Evolutionary conservation across 23 red algal species (phyloP).

Genomic region (Gracilaria gracilis): DNA sequence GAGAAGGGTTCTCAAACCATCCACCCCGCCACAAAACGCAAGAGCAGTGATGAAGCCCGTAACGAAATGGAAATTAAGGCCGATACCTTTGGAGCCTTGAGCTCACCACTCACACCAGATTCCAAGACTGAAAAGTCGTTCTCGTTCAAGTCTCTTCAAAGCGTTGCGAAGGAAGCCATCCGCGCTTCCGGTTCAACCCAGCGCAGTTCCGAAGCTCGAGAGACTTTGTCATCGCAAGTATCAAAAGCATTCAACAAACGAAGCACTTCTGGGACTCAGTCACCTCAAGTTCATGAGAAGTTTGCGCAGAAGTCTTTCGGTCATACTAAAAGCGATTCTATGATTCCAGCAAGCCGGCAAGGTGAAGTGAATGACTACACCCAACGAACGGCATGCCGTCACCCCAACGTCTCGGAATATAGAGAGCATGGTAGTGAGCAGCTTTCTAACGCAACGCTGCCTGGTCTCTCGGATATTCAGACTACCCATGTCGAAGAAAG

Average conservation of each 20-base stretch:
- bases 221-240: not conserved
- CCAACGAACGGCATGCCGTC: not conserved
- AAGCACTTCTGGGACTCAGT: not conserved
- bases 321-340: not conserved
- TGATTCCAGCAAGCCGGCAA: not conserved
- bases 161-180: not conserved
- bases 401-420: not conserved
- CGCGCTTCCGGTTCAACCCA: too few relatives aligned
- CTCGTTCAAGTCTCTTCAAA: conserved; percentile 26
- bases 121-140: conserved; percentile 34
- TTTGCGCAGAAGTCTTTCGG: not conserved
- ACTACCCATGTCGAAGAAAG: not conserved
- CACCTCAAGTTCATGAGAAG: not conserved
- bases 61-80: conserved; percentile 3
- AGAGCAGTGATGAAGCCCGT: not conserved
- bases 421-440: not conserved
- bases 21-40: not conserved
- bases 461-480: not conserved
- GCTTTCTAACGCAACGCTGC: not conserved
- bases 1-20: conserved; percentile 18
- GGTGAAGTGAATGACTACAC: not conserved
- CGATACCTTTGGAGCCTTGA: conserved; percentile 18
- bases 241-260: not conserved
- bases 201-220: not conserved
- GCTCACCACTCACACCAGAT: conserved; percentile 30